Evolutionary conservation across 495 filamentous ascomycete genomes (phyloP), one percentile per base, ranked within the genome.

Genomic region (Choiromyces venosus): DNA sequence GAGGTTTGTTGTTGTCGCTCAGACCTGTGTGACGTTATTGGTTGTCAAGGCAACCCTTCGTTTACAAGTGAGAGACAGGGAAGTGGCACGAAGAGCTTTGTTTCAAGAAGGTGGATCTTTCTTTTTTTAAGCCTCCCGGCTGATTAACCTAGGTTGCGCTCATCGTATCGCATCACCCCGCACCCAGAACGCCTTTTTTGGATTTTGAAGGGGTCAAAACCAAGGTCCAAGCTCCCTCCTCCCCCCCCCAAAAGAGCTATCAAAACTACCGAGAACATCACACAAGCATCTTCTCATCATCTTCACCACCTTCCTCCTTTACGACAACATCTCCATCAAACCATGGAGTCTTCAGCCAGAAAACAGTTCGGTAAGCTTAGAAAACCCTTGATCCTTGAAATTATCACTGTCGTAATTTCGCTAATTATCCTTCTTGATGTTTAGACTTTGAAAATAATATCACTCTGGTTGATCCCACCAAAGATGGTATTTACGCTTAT

Each of bases 401-500:
- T 16, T 6, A 33, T 33, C 52, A 6, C 33, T 61, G 25, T 61
- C 52, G 25, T 33, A 61, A 37, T 46, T 74, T 68, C 39, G 74
- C 71, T 78, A 79, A 78, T 68, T 37, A 33, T 18, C 71, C 3
- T 33, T n/a, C 52, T 6, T 61, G 3, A 61, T 37, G 39, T n/a
- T 14, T 68, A 97, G 95, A 97, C 86, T 90, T 96, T 75, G 92
- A 95, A 82, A 97, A 96, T 83, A 87, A 88, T 52, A 85, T 96
- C 84, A 85, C 88, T 77, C 87, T 97, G 33, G 91, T 96, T 73
- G 93, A 98, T 82, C 88, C 91, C 70, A 87, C 87, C 71, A 91
- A 92, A 71, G 96, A 99, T 82, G 92, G 93, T 46, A 92, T 98
- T 77, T 99, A 98, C 85, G 84, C 85, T 80, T 97, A 96, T 84